Base-by-base conservation (phyloP, 495 filamentous ascomycete genomes). In the Neurospora sp. region DNA sequence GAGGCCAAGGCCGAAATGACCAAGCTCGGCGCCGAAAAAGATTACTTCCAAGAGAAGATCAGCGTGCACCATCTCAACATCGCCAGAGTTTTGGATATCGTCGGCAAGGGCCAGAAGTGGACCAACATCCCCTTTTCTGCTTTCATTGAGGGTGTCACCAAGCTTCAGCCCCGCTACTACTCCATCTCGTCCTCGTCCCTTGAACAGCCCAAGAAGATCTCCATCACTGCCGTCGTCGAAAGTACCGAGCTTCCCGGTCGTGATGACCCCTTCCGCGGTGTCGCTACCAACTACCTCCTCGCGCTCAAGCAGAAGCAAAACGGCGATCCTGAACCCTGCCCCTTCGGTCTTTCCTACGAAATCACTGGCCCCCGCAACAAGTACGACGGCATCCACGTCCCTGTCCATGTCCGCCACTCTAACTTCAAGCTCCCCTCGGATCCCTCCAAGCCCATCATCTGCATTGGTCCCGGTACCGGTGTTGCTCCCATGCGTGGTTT, bases 371-470 rank as follows among this genome's bases (percentile, higher is more conserved):
- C 96, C 18, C 89, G 96, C 73, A 98, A 98, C 86, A 97, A 96
- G 83, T 98, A 97, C 81, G 92, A 97, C 80, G 96, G 96, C 70
- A 90, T 98, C 75, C 95, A 97, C 76, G 91, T 98, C 5, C 96
- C 96, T 4, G 93, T 98, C 31, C 96, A 98, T 81, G 90, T 98
- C 69, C 93, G 96, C 72, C 94, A 97, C 85, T 99, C 96, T 68
- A 99, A 99, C 85, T 99, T 99, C 89, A 98, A 98, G 84, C 88
- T 99, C 31, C 96, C 96, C 41, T 97, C 95, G 44, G 96, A 99
- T 76, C 94, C 96, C 8, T 88, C 92, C 22, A 95, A 94, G 82
- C 96, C 96, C 27, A 86, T 99, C 74, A 96, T 99, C 81, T 93
- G 97, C 90, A 88, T 99, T 79, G 96, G 96, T 41, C 96, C 96